Evolutionary conservation across 768 basidiomycete species (phyloP).

Genomic region (Paxillus involutus): DNA sequence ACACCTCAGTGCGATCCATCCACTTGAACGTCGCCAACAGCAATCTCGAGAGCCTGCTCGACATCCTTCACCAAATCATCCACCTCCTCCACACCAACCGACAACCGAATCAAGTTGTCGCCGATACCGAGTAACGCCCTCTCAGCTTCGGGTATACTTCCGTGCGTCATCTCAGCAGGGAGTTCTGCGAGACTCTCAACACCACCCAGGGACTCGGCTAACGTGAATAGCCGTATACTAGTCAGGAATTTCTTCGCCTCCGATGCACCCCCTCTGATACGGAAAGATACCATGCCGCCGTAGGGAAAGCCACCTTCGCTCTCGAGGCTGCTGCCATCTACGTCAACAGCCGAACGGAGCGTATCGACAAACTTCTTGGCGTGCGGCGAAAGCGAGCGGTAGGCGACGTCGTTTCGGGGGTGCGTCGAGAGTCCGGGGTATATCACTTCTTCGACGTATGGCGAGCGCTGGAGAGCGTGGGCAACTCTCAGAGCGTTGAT

Average conservation of each 20-base stretch:
- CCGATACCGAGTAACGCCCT: conserved; percentile 73
- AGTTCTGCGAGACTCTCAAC: conserved; percentile 90
- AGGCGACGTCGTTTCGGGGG: conserved; percentile 65
- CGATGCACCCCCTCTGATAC: conserved; percentile 48
- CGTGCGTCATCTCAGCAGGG: conserved; percentile 89
- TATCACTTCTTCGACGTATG: conserved; percentile 74
- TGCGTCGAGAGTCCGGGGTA: conserved; percentile 81
- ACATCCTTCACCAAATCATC: conserved; percentile 65
- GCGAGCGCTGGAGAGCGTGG: conserved; percentile 49
- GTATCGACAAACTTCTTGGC: conserved; percentile 62
- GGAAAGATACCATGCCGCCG: conserved; percentile 85
- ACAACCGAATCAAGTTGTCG: conserved; percentile 73
- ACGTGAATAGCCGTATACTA: conserved; percentile 62
- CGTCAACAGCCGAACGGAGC: conserved; percentile 30
- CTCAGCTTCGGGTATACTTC: conserved; percentile 67
- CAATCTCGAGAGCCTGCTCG: conserved; percentile 27
- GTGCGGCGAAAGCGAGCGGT: conserved; percentile 61
- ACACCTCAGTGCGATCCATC: not conserved
- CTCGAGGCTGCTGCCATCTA: conserved; percentile 15
- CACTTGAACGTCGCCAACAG: conserved; percentile 1
- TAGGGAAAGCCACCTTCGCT: conserved; percentile 70
- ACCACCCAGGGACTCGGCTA: conserved; percentile 90
- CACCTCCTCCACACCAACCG: conserved; percentile 86
- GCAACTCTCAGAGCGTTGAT: conserved; percentile 80
- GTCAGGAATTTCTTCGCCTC: conserved; percentile 71